Conservation (phyloP, 1,139 yeast species). For the Torulaspora globosa region DNA sequence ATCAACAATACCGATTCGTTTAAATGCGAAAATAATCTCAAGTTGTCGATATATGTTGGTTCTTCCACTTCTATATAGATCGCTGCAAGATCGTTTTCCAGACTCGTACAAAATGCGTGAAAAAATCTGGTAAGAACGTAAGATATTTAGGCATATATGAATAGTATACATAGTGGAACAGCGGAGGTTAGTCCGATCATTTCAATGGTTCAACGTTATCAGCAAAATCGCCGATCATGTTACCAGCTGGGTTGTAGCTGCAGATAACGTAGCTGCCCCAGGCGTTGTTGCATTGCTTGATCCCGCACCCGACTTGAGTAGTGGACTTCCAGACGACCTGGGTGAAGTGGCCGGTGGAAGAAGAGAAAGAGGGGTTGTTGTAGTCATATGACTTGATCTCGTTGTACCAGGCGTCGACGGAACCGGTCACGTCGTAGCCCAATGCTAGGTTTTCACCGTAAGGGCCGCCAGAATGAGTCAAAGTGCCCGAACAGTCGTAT, state of each 20-base stretch:
- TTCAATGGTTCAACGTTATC: constrained; percentile 33
- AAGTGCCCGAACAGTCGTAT: constrained; percentile 64
- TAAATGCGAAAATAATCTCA: not conserved
- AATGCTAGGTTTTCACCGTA: constrained; percentile 87
- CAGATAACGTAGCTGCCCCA: constrained; percentile 59
- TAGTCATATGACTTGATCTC: constrained; percentile 62
- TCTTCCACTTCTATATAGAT: not conserved
- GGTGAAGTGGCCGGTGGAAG: constrained; percentile 68
- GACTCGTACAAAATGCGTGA: not conserved
- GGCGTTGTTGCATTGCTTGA: constrained; percentile 43
- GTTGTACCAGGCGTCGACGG: constrained; percentile 79
- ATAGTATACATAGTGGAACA: constrained; percentile 1
- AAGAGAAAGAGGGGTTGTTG: constrained; percentile 42
- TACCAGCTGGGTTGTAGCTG: constrained; percentile 60
- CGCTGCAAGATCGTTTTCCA: not conserved
- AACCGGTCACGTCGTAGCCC: constrained; percentile 58
- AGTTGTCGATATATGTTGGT: not conserved
- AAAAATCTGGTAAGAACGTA: not conserved
- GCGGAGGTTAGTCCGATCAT: not conserved
- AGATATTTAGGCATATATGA: not conserved
- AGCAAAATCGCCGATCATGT: constrained; percentile 44
- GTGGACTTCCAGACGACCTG: constrained; percentile 79
- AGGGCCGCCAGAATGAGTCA: constrained; percentile 72
- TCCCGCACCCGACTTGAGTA: constrained; percentile 72
- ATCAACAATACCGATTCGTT: constrained; percentile 6